Percentiles rank a stretch among this genome's conserved stretches.
Conservation (phyloP, 2,329 filamentous ascomycete species). For the Pseudogymnoascus sp. region DNA sequence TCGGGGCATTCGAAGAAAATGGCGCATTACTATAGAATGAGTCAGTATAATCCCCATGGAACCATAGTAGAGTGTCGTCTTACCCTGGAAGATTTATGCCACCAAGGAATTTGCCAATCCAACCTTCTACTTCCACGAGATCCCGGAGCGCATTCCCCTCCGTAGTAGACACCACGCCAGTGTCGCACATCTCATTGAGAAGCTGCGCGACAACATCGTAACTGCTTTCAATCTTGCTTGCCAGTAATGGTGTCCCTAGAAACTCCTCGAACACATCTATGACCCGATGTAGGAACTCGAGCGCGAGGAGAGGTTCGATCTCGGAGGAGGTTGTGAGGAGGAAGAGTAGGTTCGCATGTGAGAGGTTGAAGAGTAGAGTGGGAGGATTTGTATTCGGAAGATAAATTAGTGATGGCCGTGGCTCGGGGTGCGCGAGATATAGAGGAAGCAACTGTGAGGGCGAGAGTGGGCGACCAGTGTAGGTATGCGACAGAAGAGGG, state of each 20-base stretch:
- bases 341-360: constrained; percentile 81
- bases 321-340: constrained; percentile 79
- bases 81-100: constrained; percentile 78
- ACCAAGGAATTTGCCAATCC: constrained; percentile 80
- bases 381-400: constrained; percentile 74
- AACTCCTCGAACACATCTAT: constrained; percentile 93
- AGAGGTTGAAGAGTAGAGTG: constrained; percentile 78
- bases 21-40: neutral
- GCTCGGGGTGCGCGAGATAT: constrained; percentile 74
- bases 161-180: constrained; percentile 78
- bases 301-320: constrained; percentile 77
- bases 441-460: constrained; percentile 71
- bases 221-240: constrained; percentile 76
- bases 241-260: constrained; percentile 76
- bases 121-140: constrained; percentile 82
- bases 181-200: constrained; percentile 93
- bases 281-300: constrained; percentile 91
- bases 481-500: constrained; percentile 81
- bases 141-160: constrained; percentile 90
- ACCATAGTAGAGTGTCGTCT: constrained; percentile 16
- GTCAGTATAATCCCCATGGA: neutral
- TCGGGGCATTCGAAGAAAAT: constrained; percentile 22
- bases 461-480: constrained; percentile 72
- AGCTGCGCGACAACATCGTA: constrained; percentile 94
- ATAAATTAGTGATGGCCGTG: constrained; percentile 81